Conservation (phyloP, 495 filamentous ascomycete genomes). For the Jackrogersella minutella region DNA sequence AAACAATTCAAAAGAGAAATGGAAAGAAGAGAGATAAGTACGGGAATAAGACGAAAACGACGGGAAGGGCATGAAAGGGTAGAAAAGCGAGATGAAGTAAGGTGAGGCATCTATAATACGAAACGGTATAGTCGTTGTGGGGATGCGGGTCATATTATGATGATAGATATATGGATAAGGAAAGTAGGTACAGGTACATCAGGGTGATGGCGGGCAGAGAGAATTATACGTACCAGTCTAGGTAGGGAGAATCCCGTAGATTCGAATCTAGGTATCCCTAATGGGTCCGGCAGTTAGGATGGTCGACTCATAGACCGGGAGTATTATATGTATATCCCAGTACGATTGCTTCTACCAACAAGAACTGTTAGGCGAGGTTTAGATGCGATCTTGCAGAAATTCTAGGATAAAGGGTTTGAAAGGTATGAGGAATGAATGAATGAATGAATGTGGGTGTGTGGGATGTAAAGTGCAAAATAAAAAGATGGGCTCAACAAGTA, state of each 20-base stretch:
- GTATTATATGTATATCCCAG: background rate
- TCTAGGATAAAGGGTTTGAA: background rate
- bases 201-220: background rate
- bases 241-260: background rate
- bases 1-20: background rate
- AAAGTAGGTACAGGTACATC: slow-evolving; percentile 1
- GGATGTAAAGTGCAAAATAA: slow-evolving; percentile 1
- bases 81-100: slow-evolving; percentile 14
- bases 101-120: slow-evolving; percentile 9
- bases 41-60: background rate
- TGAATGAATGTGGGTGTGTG: background rate
- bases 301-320: slow-evolving; percentile 14
- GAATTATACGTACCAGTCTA: slow-evolving; percentile 22
- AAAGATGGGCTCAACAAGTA: background rate
- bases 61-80: background rate
- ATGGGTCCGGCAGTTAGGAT: slow-evolving; percentile 7
- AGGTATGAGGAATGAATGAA: background rate
- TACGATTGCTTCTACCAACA: background rate
- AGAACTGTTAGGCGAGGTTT: background rate
- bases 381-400: background rate
- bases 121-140: slow-evolving; percentile 5
- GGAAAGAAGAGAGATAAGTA: background rate
- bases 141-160: slow-evolving; percentile 16
- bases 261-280: slow-evolving; percentile 2
- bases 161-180: slow-evolving; percentile 18